Evolutionary conservation across 1,284 basidiomycete species (phyloP).

Genomic region (Puccinia coronata): DNA sequence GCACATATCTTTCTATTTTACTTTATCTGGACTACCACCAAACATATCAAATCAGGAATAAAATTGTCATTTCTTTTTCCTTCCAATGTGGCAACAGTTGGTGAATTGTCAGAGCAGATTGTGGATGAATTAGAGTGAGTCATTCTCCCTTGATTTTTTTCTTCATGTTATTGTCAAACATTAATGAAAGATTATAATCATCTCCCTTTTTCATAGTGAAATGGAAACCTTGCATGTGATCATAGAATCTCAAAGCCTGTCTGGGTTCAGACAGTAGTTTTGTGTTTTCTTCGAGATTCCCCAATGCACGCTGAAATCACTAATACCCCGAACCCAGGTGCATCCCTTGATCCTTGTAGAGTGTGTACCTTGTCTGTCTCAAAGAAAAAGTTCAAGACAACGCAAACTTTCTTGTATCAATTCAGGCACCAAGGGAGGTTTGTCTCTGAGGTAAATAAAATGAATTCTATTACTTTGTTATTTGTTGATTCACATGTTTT

Average conservation of each 20-base stretch:
- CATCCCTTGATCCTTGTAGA: background rate
- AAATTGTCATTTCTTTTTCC: background rate
- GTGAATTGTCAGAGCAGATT: constrained; percentile 4
- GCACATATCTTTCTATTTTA: constrained; percentile 3
- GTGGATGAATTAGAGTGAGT: constrained; percentile 18
- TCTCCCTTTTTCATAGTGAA: too few relatives aligned
- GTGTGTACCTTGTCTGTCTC: background rate
- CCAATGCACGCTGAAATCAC: constrained; percentile 19
- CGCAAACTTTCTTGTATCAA: background rate
- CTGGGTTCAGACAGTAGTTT: background rate
- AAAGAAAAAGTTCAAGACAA: background rate
- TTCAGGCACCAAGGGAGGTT: background rate
- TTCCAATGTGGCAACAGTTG: background rate
- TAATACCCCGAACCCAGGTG: background rate
- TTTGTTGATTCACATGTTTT: too few relatives aligned
- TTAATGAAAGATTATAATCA: too few relatives aligned
- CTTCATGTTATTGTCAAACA: background rate
- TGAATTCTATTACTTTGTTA: too few relatives aligned
- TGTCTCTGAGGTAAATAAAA: too few relatives aligned
- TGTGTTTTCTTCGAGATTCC: background rate
- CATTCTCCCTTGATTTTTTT: too few relatives aligned
- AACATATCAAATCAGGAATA: background rate
- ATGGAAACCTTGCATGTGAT: background rate
- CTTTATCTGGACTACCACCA: background rate
- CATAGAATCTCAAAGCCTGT: background rate